Evolutionary conservation across 2,329 filamentous ascomycete species (phyloP).

Genomic region (Parasarocladium wereldwijsianum): DNA sequence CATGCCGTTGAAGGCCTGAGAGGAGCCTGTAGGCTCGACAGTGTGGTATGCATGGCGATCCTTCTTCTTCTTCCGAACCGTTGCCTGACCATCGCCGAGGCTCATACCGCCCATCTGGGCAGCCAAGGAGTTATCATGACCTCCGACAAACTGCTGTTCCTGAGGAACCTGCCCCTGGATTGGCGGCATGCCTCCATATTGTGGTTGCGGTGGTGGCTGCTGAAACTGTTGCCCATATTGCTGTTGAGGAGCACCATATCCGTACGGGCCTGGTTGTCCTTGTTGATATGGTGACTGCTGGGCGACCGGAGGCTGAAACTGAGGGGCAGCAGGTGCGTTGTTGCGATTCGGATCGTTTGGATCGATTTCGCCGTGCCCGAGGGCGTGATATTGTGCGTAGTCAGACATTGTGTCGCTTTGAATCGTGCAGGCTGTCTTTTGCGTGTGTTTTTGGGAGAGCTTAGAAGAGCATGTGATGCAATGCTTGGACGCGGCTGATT

Average conservation of each 20-base stretch:
- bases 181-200: no score
- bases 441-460: no score
- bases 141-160: slow-evolving; percentile 13
- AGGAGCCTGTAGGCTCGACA: slow-evolving; percentile 56
- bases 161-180: slow-evolving; percentile 16
- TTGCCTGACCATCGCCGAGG: slow-evolving; percentile 34
- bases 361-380: slow-evolving; percentile 41
- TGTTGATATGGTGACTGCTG: slow-evolving; percentile 41
- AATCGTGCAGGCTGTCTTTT: no score
- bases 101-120: slow-evolving; percentile 69
- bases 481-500: no score
- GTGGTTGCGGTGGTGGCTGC: no score
- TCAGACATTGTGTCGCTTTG: slow-evolving; percentile 37
- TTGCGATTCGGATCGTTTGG: slow-evolving; percentile 37
- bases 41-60: slow-evolving; percentile 86
- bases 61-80: slow-evolving; percentile 69
- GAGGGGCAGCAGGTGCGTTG: slow-evolving; percentile 33
- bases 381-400: slow-evolving; percentile 38
- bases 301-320: slow-evolving; percentile 37
- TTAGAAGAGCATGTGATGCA: no score
- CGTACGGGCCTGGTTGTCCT: slow-evolving; percentile 9
- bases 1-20: slow-evolving; percentile 56
- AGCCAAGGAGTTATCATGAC: slow-evolving; percentile 35
- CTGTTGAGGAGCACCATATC: slow-evolving; percentile 27
- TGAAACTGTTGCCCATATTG: slow-evolving; percentile 16